Base-by-base conservation (phyloP, 177 flowering plant genomes). In the Vitis hybrid region DNA sequence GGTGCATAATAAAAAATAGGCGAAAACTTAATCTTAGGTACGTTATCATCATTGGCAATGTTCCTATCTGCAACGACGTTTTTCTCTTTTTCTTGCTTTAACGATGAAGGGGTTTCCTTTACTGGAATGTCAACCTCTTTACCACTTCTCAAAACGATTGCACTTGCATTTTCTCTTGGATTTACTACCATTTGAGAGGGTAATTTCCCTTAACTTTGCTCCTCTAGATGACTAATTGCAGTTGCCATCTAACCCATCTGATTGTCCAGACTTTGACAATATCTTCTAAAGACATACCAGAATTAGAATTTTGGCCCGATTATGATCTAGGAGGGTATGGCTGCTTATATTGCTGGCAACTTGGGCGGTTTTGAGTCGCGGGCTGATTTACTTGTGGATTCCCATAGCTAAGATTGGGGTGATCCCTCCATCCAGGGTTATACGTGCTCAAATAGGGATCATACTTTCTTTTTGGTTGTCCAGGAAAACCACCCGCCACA, bases 371-470 rank as follows among this genome's bases (percentile, higher is more conserved):
- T 50, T 50, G 5, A 50, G 53, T 50, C 2, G 53, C 12, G 12
- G 5, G 53, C 53, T 50, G 12, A 50, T 50, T 50, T 50, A 50
- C 7, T 50, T 50, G 53, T 50, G 53, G 53, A 50, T 50, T 50
- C 53, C 58, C 68, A 19, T 47, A 66, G 15, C 52, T 49, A 11
- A 66, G 22, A 13, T 67, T 67, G 15, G 69, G 47, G 28, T 20
- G 69, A 67, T 52, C 33, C 24, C n/a, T 67, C 38, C 59, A 52
- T 10, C 59, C 59, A 8, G 55, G 8, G 22, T 67, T 67, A 15
- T 67, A 67, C 11, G 50, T 19, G 9, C 19, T 8, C 31, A 33
- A 67, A 15, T 67, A 54, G 11, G 69, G 24, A 22, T 67, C 17
- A n/a, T 67, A 54, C 22, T 50, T 50, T 6, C 68, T 66, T 54